phyloP scores from a whole-genome alignment of 202 grass and related monocot genomes.

The Miscanthus sacchariflorus region DNA sequence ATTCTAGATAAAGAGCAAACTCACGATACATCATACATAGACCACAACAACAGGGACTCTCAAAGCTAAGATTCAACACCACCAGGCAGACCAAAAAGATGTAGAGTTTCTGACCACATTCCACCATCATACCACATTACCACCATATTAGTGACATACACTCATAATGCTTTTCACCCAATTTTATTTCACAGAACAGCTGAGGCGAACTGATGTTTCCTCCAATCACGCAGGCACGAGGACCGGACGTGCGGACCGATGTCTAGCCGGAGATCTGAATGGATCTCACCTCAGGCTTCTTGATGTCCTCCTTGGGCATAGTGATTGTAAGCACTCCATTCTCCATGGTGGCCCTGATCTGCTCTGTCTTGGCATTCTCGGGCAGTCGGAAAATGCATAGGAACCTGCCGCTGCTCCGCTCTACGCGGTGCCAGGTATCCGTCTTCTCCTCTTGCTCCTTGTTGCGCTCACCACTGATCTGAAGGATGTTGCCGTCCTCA shows the following conservation, averaged over 20 bases:
- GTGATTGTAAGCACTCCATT: neutral
- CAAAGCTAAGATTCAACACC: too few relatives aligned
- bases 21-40: too few relatives aligned
- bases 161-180: neutral
- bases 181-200: conserved; percentile 9
- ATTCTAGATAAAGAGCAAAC: too few relatives aligned
- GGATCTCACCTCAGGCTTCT: conserved; percentile 55
- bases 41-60: too few relatives aligned
- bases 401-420: conserved; percentile 68
- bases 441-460: conserved; percentile 80
- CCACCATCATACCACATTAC: neutral
- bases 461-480: conserved; percentile 81
- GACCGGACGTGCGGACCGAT: neutral
- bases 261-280: conserved; percentile 70
- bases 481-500: conserved; percentile 72
- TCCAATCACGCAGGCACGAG: neutral
- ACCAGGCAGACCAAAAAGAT: neutral
- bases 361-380: neutral
- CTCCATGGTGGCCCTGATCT: neutral
- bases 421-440: conserved; percentile 77
- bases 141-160: neutral
- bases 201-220: neutral
- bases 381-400: neutral
- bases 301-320: neutral
- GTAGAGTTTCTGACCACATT: neutral